A percentile compares a stretch with the other conserved stretches of the same genome.
Conservation (phyloP, 2,329 filamentous ascomycete genomes). For the Dryadomyces quercivorus region DNA sequence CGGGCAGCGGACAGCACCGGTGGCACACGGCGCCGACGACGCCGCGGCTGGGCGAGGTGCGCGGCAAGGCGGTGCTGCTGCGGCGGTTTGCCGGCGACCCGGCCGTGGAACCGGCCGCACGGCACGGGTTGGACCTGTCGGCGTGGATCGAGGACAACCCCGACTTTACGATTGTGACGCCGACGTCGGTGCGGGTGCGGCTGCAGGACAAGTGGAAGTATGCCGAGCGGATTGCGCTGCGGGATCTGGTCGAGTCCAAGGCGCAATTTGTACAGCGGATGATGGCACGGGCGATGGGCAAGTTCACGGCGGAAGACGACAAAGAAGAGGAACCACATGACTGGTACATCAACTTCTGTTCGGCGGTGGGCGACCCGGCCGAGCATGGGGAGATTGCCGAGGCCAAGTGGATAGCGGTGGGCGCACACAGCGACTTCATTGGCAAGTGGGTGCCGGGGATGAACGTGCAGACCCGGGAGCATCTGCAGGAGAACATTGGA, state of each 20-base stretch:
- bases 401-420: slow-evolving; percentile 31
- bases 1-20: slow-evolving; percentile 21
- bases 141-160: slow-evolving; percentile 55
- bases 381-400: slow-evolving; percentile 25
- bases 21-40: slow-evolving; percentile 52
- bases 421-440: slow-evolving; percentile 26
- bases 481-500: slow-evolving; percentile 14
- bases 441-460: slow-evolving; percentile 30
- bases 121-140: slow-evolving; percentile 24
- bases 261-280: slow-evolving; percentile 23
- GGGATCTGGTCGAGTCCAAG: slow-evolving; percentile 26
- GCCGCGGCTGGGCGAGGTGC: slow-evolving; percentile 47
- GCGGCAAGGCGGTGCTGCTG: slow-evolving; percentile 56
- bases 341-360: slow-evolving; percentile 25
- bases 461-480: slow-evolving; percentile 25
- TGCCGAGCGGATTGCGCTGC: slow-evolving; percentile 22
- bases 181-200: slow-evolving; percentile 22
- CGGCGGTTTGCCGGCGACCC: slow-evolving; percentile 43
- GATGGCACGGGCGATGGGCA: slow-evolving; percentile 15
- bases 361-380: slow-evolving; percentile 25
- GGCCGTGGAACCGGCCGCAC: slow-evolving; percentile 16
- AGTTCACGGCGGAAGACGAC: slow-evolving; percentile 2
- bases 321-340: slow-evolving; percentile 13
- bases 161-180: slow-evolving; percentile 35
- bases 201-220: slow-evolving; percentile 36